Percentiles rank a stretch among this genome's conserved stretches.
These are phyloP conservation scores for Aspergillus phoenicis DNA, from an alignment of 2,329 filamentous ascomycete genomes.

Conservation along the genomic window DNA sequence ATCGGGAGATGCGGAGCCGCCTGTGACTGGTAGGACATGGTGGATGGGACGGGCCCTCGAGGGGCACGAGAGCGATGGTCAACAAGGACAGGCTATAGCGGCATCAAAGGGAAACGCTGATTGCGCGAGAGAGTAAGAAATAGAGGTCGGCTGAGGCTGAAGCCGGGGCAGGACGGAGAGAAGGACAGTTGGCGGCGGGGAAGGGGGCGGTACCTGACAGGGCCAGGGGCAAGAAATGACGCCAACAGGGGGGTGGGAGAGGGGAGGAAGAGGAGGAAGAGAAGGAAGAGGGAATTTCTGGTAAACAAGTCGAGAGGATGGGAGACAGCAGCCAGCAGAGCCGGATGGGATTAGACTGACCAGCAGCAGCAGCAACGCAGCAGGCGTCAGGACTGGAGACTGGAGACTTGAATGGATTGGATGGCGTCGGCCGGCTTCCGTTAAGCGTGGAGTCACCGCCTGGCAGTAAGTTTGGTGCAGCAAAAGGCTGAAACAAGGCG, in stretches of 20 bases:
- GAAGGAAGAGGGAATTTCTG: neutral
- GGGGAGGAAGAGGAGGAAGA: neutral
- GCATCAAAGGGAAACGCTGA: constrained; percentile 23
- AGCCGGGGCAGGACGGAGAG: constrained; percentile 11
- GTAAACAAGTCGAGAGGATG: constrained; percentile 4
- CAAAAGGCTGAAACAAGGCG: neutral
- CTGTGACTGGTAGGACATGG: constrained; percentile 37
- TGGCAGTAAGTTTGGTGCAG: neutral
- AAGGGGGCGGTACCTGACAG: constrained; percentile 22
- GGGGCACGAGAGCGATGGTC: constrained; percentile 20
- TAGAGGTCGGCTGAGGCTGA: neutral
- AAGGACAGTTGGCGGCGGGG: constrained; percentile 31
- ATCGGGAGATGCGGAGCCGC: constrained; percentile 31
- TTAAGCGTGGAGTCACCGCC: constrained; percentile 1
- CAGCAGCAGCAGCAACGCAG: constrained; percentile 14
- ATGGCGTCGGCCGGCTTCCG: neutral
- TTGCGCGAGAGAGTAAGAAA: too few relatives aligned
- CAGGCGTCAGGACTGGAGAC: neutral
- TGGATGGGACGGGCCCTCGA: constrained; percentile 27
- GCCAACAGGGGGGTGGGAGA: neutral
- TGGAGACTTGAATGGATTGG: neutral
- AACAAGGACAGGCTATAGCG: constrained; percentile 18
- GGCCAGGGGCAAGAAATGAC: neutral
- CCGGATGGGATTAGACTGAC: constrained; percentile 7
- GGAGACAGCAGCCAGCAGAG: neutral